Evolutionary conservation across 2,329 filamentous ascomycete species (phyloP), one percentile per base, ranked within the genome.

Genomic region (Ampelomyces quisqualis): DNA sequence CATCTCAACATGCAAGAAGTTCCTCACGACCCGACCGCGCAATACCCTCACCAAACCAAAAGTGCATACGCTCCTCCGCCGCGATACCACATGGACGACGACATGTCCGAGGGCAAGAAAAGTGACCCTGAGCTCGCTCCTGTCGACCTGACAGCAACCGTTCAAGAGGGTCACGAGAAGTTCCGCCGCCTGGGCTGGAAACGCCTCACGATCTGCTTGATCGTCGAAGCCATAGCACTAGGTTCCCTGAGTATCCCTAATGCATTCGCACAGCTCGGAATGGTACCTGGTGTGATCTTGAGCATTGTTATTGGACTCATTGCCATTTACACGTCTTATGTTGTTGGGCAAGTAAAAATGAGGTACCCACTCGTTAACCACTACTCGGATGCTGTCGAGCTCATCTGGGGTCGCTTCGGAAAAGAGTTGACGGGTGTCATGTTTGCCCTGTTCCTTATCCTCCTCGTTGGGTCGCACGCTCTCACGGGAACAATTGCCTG

Each of bases 401-500:
- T 88, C 41, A 72, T 88, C 46, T 75, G 76, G 55, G 86, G 85
- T 9, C 69, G 68, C 13, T 65, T 65, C 35, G 65, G 65, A 34
- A 60, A 64, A 24, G 64, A 69, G 39, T 71, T 79, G 32, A 82
- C 82, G 0, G 80, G 83, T 50, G 81, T 84, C 65, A 60, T 88
- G 39, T 65, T 64, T 43, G 59, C 57, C 28, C 53, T 67, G 17
- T 65, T 64, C 49, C 43, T 66, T 30, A 53, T 65, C 21, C 83
- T 89, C 66, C 77, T 86, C 48, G 82, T 86, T 62, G 82, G 80
- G 33, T 85, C 83, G 14, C 86, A 89, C 68, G 75, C 85, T 40
- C 71, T 88, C 49, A 86, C 84, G 0, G 86, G 86, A 51, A 80
- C 77, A 22, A 85, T 88, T 53, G 84, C 84, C 55, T 66, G 62